phyloP scores from a whole-genome alignment of 2,329 filamentous ascomycete species.

The Aureobasidium sp. region DNA sequence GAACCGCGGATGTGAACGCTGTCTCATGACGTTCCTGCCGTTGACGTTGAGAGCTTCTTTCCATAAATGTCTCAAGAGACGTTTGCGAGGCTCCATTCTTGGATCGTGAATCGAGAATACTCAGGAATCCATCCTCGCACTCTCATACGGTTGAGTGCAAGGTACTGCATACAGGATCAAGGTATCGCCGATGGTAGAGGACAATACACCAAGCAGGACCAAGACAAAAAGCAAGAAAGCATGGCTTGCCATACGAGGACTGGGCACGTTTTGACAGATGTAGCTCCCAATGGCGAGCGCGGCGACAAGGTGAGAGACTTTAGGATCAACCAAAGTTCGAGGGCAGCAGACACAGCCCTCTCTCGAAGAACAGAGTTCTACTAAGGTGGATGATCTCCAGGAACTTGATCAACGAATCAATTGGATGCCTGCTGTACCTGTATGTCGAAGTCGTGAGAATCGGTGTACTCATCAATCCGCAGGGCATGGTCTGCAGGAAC shows the following conservation, averaged over 20 bases:
- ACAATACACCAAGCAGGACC: neutral
- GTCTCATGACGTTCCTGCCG: conserved; percentile 7
- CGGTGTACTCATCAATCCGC: neutral
- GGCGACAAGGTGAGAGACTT: neutral
- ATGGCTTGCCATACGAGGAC: neutral
- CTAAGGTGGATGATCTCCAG: neutral
- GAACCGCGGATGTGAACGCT: neutral
- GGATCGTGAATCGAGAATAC: neutral
- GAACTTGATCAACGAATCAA: neutral
- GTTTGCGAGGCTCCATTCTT: neutral
- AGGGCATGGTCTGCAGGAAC: neutral
- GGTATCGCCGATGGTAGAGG: neutral
- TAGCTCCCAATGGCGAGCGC: neutral
- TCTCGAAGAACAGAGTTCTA: neutral
- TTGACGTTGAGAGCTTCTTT: neutral
- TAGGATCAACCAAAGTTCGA: neutral
- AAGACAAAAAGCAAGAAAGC: neutral
- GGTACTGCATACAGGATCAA: neutral
- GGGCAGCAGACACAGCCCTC: too few species aligned
- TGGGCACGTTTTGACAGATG: conserved; percentile 9
- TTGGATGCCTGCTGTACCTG: neutral
- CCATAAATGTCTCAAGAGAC: neutral
- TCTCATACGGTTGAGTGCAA: neutral
- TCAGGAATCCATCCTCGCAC: neutral
- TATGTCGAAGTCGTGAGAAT: neutral